These are phyloP conservation scores for Thermomyces lanuginosus DNA, from an alignment of 2,329 filamentous ascomycete genomes.

Conservation along the genomic window DNA sequence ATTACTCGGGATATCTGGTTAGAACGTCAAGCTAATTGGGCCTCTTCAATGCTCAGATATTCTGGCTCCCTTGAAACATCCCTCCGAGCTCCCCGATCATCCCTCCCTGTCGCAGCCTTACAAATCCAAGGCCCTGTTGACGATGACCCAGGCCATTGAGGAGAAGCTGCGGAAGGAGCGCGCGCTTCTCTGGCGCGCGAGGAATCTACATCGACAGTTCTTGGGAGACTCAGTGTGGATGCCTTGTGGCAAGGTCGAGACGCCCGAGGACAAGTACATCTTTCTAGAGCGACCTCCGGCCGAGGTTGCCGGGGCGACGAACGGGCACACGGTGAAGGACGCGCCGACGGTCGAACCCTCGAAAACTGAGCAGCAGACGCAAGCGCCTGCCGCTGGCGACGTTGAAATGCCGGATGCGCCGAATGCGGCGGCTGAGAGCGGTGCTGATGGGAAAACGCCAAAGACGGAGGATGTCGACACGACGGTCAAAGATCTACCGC, in stretches of 20 bases:
- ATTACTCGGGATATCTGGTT: too few relatives aligned
- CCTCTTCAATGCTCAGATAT: conserved; percentile 28
- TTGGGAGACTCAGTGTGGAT: conserved; percentile 46
- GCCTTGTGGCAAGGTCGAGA: conserved; percentile 38
- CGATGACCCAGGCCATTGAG: conserved; percentile 40
- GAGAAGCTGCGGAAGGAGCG: conserved; percentile 43
- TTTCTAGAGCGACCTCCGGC: conserved; percentile 23
- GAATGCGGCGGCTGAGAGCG: conserved; percentile 5
- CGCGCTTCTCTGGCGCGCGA: conserved; percentile 39
- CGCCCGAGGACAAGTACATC: conserved; percentile 32
- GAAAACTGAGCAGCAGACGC: too few relatives aligned
- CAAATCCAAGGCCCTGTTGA: conserved; percentile 40
- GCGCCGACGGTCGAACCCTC: too few relatives aligned
- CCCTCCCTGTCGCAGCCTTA: conserved; percentile 44
- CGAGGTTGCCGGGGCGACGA: conserved; percentile 8
- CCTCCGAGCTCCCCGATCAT: conserved; percentile 43
- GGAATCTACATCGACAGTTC: conserved; percentile 41
- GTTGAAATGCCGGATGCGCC: conserved; percentile 19
- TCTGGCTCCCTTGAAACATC: conserved; percentile 45
- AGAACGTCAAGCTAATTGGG: background rate
- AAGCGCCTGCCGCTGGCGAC: conserved; percentile 13
- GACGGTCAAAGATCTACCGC: conserved; percentile 17
- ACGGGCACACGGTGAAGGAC: conserved; percentile 8
- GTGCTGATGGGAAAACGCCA: conserved; percentile 8
- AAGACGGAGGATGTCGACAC: conserved; percentile 24